Evolutionary conservation across 306 rosid species (phyloP).

Genomic region (Oemleria cerasiformis): DNA sequence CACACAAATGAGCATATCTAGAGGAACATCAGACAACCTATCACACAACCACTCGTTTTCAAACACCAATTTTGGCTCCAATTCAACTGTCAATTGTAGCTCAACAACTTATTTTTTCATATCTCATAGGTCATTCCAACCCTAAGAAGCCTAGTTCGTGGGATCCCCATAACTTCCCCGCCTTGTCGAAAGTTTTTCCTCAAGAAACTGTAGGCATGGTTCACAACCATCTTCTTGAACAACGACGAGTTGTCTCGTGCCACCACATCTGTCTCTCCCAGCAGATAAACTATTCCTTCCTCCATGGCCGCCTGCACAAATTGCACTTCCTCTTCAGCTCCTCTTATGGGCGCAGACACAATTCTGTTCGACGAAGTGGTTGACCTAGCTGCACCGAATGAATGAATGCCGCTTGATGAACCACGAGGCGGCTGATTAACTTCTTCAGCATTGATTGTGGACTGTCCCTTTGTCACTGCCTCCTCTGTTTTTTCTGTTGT

Average conservation of each 20-base stretch:
- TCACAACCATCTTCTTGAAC: slow-evolving; percentile 57
- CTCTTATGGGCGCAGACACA: slow-evolving; percentile 23
- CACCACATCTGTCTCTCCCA: slow-evolving; percentile 72
- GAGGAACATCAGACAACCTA: not conserved
- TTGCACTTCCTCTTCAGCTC: slow-evolving; percentile 49
- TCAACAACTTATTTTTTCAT: not conserved
- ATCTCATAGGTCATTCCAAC: slow-evolving; percentile 59
- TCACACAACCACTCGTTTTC: not conserved
- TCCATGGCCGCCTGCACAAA: slow-evolving; percentile 54
- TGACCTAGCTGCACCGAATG: slow-evolving; percentile 12
- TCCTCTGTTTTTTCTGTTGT: slow-evolving; percentile 3
- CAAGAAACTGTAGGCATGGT: slow-evolving; percentile 57
- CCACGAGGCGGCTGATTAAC: not conserved
- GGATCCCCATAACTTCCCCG: slow-evolving; percentile 44
- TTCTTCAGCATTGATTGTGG: not conserved
- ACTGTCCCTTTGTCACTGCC: not conserved
- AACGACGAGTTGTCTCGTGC: slow-evolving; percentile 60
- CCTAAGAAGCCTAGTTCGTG: slow-evolving; percentile 54
- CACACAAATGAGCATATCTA: not conserved
- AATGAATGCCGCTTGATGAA: slow-evolving; percentile 7
- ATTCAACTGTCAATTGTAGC: not conserved
- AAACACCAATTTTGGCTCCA: too few species aligned
- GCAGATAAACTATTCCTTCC: slow-evolving; percentile 62
- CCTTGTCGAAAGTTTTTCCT: slow-evolving; percentile 68
- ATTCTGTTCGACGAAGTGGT: slow-evolving; percentile 24